Conservation (phyloP, 75 land plant genomes). For the Sequoiadendron giganteum region DNA sequence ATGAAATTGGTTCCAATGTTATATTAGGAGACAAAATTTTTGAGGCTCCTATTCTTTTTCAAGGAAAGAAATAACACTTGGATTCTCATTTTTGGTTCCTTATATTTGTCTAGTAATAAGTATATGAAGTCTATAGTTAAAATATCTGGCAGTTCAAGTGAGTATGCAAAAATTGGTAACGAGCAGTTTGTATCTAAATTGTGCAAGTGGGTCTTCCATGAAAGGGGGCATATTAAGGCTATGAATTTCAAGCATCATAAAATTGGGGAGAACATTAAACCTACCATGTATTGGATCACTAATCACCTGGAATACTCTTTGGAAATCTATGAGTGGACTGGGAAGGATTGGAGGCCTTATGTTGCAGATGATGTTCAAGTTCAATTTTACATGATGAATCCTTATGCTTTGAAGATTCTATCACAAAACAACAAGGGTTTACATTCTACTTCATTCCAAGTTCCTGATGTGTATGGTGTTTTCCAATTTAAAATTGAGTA, state of each 20-base stretch:
- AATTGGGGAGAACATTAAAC: conserved; percentile 76
- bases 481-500: conserved; percentile 98
- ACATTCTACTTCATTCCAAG: conserved; percentile 73
- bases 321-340: conserved; percentile 97
- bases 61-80: conserved; percentile 99
- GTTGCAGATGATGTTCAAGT: conserved; percentile 96
- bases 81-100: conserved; percentile 79
- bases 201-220: conserved; percentile 97
- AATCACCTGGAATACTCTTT: conserved; percentile 90
- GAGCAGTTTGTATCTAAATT: conserved; percentile 88
- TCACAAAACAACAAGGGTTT: conserved; percentile 69
- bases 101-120: conserved; percentile 78
- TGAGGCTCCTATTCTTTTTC: conserved; percentile 89
- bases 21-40: conserved; percentile 72
- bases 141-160: conserved; percentile 66
- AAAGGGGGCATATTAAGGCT: conserved; percentile 97
- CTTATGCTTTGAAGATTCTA: conserved; percentile 88
- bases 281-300: conserved; percentile 87
- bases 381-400: conserved; percentile 99
- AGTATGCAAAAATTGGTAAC: conserved; percentile 88
- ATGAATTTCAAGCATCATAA: conserved; percentile 82
- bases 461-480: conserved; percentile 99
- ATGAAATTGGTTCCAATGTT: conserved; percentile 62
- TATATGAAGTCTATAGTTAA: conserved; percentile 67
- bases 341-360: conserved; percentile 90